Evolutionary conservation across 495 filamentous ascomycete species (phyloP).

Genomic region (Aspergillus hancockii): DNA sequence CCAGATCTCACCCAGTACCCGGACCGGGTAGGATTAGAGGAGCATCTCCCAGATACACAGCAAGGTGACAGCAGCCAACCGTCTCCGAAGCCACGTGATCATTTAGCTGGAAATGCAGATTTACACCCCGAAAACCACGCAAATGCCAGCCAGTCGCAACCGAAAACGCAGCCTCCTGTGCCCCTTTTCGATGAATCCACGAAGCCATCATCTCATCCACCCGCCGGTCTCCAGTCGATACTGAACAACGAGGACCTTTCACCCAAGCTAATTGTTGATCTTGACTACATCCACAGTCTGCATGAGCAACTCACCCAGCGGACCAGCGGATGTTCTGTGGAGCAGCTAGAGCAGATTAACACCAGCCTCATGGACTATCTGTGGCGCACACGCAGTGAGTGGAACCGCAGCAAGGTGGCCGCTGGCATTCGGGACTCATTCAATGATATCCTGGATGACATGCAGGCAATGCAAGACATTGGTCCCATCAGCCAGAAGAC

Average conservation of each 20-base stretch:
- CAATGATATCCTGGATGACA: constrained; percentile 79
- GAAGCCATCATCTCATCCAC: constrained; percentile 27
- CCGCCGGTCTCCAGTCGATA: constrained; percentile 41
- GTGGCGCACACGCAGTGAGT: constrained; percentile 76
- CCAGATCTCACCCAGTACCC: constrained; percentile 43
- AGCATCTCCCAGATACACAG: constrained; percentile 49
- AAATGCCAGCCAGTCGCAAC: constrained; percentile 43
- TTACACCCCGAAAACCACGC: constrained; percentile 31
- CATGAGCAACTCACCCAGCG: constrained; percentile 58
- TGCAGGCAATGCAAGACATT: constrained; percentile 66
- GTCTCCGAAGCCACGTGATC: constrained; percentile 30
- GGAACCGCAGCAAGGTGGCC: constrained; percentile 75
- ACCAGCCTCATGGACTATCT: constrained; percentile 86
- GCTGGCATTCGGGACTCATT: constrained; percentile 63
- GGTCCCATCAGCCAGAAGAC: constrained; percentile 43
- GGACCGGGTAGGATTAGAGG: constrained; percentile 44
- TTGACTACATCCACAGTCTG: constrained; percentile 53
- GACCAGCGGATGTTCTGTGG: constrained; percentile 80
- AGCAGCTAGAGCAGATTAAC: constrained; percentile 93
- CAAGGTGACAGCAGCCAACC: constrained; percentile 45
- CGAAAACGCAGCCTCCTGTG: constrained; percentile 46
- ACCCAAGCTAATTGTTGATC: constrained; percentile 57
- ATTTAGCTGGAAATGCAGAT: constrained; percentile 21
- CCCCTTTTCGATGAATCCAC: constrained; percentile 45
- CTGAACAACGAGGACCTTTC: constrained; percentile 50